Conservation (phyloP, 2,329 filamentous ascomycete species). For the Colletotrichum brevisporum region DNA sequence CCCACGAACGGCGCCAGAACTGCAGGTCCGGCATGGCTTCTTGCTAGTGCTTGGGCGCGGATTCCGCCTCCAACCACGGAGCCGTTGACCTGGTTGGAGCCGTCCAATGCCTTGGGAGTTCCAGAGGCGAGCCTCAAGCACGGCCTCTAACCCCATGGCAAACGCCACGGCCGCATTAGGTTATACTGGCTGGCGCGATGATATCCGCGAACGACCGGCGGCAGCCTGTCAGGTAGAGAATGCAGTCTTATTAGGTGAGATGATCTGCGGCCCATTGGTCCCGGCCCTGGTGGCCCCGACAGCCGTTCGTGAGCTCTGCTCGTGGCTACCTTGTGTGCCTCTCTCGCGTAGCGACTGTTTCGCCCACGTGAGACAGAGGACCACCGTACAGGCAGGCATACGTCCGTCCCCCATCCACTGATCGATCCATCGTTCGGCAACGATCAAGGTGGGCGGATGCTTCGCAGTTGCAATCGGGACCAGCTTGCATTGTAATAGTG, state of each 20-base stretch:
- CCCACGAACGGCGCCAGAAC: conserved; percentile 25
- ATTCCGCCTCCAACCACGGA: conserved; percentile 12
- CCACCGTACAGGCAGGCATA: not conserved
- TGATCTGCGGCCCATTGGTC: conserved; percentile 29
- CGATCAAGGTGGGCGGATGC: not conserved
- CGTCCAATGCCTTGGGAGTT: conserved; percentile 12
- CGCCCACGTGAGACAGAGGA: conserved; percentile 19
- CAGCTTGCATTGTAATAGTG: not conserved
- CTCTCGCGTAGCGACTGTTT: conserved; percentile 15
- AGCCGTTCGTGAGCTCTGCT: conserved; percentile 29
- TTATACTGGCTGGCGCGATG: conserved; percentile 16
- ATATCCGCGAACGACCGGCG: conserved; percentile 32
- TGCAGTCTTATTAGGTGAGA: conserved; percentile 39
- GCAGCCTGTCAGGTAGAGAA: conserved; percentile 37
- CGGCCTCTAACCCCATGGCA: conserved; percentile 4
- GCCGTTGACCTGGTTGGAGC: conserved; percentile 1
- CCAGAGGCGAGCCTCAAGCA: conserved; percentile 20
- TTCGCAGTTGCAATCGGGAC: not conserved
- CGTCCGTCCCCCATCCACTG: not conserved
- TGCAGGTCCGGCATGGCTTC: conserved; percentile 40
- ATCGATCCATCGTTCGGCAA: not conserved
- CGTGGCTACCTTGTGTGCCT: not conserved
- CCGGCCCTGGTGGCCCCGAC: not conserved
- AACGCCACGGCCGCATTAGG: conserved; percentile 25
- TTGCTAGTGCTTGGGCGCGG: conserved; percentile 31